These are phyloP conservation scores for Peronosclerospora sorghi DNA, from an alignment of 352 stramenopile species.

Conservation along the genomic window DNA sequence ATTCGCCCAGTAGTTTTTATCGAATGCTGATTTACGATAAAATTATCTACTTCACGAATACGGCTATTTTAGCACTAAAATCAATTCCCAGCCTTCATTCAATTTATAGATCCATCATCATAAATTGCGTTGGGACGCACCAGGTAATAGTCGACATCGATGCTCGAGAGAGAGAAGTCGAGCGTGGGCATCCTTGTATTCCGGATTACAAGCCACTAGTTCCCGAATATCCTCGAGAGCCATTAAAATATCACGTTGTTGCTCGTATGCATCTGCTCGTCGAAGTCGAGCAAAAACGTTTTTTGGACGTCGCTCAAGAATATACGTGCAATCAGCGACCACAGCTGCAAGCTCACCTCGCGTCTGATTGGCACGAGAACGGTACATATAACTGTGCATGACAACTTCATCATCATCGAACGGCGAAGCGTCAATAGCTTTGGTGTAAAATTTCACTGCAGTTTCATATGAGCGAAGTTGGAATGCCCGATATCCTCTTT, in stretches of 20 bases:
- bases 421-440: slow-evolving; percentile 57
- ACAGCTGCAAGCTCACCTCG: slow-evolving; percentile 40
- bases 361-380: slow-evolving; percentile 38
- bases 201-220: slow-evolving; percentile 37
- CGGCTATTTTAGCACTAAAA: no score
- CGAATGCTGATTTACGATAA: no score
- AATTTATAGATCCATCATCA: no score
- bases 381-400: slow-evolving; percentile 50
- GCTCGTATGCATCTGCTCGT: slow-evolving; percentile 43
- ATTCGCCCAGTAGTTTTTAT: no score
- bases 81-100: no score
- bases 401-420: slow-evolving; percentile 39
- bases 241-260: slow-evolving; percentile 47
- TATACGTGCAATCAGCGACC: slow-evolving; percentile 42
- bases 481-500: slow-evolving; percentile 87
- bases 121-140: slow-evolving; percentile 5
- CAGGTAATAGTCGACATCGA: slow-evolving; percentile 30
- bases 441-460: slow-evolving; percentile 89
- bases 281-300: slow-evolving; percentile 46
- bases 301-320: slow-evolving; percentile 31
- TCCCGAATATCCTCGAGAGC: slow-evolving; percentile 46
- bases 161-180: slow-evolving; percentile 31
- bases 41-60: no score
- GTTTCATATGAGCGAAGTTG: slow-evolving; percentile 79
- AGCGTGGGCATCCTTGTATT: slow-evolving; percentile 40